Conservation (phyloP, 805 yeast genomes). For the Saccharomycopsis sp. region DNA sequence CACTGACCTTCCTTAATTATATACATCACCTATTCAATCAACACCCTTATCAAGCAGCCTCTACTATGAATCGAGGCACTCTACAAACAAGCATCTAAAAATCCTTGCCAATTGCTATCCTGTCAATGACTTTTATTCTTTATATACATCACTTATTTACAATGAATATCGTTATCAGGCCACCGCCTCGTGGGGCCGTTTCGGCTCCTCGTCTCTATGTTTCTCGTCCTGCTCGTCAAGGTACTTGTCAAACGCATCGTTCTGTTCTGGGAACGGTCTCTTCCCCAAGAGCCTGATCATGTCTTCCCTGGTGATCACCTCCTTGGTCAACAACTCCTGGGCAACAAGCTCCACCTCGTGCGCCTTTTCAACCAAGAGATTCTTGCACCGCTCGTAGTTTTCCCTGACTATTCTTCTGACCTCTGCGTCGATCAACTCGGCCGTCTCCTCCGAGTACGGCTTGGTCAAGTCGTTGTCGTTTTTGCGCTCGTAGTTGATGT, state of each 20-base stretch:
- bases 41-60: no score
- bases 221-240: constrained; percentile 31
- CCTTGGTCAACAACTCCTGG: constrained; percentile 75
- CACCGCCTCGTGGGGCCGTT: neutral
- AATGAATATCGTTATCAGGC: neutral
- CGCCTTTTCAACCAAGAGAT: constrained; percentile 62
- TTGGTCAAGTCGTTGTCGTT: constrained; percentile 65
- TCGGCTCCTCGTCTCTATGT: constrained; percentile 21
- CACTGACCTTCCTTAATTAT: no score
- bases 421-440: constrained; percentile 73
- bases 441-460: constrained; percentile 87
- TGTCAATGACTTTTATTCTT: no score
- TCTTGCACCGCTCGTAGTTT: constrained; percentile 64
- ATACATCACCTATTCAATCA: no score
- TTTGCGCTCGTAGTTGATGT: constrained; percentile 63
- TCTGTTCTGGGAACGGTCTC: constrained; percentile 85
- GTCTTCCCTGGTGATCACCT: constrained; percentile 88
- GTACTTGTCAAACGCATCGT: constrained; percentile 85
- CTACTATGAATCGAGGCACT: neutral
- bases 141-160: neutral
- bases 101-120: neutral
- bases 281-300: constrained; percentile 85
- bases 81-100: neutral
- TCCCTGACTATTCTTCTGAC: constrained; percentile 70
- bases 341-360: constrained; percentile 81